Base-by-base conservation (phyloP, 768 basidiomycete genomes). In the Tulasnella sp. region DNA sequence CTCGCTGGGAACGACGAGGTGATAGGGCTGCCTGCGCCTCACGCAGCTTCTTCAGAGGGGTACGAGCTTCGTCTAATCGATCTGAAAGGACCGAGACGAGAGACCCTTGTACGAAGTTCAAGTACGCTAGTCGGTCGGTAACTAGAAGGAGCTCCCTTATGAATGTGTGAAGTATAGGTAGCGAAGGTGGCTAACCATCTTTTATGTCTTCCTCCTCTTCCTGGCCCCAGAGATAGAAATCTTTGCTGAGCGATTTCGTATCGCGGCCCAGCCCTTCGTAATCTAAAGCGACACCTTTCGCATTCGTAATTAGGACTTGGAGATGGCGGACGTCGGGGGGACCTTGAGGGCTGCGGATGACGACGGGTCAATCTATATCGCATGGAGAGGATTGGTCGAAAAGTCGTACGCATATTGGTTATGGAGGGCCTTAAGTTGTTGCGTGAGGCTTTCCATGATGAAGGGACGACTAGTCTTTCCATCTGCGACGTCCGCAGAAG, bases 141-240 rank as follows among this genome's bases (percentile, higher is more conserved):
- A 95, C 94, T 93, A 84, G 41, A 77, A 64, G 34, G 37, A 44
- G 60, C 16, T 37, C 34, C 16, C 34, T 69, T 14, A 41, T 42
- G 2, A 12, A 40, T 20, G 64, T 50, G 37, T 48, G 11, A 22
- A 75, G 6, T 24, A 24, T 24, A 72, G 20, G 12, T 37, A 34
- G 46, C 6, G 14, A 37, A 16, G 41, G 20, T 11, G n/a, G 58
- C 80, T 58, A 44, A 82, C 81, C 82, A 77, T 83, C 95, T 83
- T 90, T 94, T 85, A 96, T 81, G 87, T 96, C 95, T 28, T 89
- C 88, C 7, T 86, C 85, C 83, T 95, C 92, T 0, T 84, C 83
- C 84, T 95, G 94, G 18, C 95, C 94, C 94, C 94, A 96, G 20
- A 90, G 90, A 83, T 94, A 96, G 37, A 96, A 87, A 81, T 96